Percentiles rank a stretch among this genome's conserved stretches.
These are phyloP conservation scores for Acaromyces ingoldii DNA, from an alignment of 1,284 basidiomycete genomes.

Conservation along the genomic window DNA sequence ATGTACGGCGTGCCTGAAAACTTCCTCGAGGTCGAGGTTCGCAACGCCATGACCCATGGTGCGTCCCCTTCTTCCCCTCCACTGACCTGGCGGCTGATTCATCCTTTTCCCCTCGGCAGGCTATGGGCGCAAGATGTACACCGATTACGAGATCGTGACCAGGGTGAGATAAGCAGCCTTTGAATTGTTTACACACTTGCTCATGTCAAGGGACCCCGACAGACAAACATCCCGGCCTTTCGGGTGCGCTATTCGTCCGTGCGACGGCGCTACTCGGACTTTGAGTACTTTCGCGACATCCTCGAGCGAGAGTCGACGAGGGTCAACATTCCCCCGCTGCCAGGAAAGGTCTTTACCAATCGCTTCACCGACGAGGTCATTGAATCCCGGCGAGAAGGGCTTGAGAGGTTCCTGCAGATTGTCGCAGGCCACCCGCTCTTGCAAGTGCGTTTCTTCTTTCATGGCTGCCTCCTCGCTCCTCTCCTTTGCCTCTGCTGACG, in stretches of 20 bases:
- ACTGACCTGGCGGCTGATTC: background rate
- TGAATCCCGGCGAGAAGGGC: constrained; percentile 80
- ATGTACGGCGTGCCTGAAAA: constrained; percentile 88
- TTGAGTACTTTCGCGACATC: constrained; percentile 97
- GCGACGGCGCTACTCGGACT: constrained; percentile 91
- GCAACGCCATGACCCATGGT: constrained; percentile 96
- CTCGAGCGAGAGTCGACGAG: constrained; percentile 93
- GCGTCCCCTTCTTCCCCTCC: constrained; percentile 37
- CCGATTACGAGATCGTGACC: constrained; percentile 97
- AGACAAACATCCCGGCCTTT: constrained; percentile 99
- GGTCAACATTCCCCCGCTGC: constrained; percentile 93
- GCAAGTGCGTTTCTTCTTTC: constrained; percentile 61
- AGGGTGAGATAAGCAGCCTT: constrained; percentile 60
- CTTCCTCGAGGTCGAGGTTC: constrained; percentile 95
- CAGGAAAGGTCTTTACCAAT: constrained; percentile 68
- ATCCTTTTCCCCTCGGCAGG: too few species aligned
- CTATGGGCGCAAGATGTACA: constrained; percentile 82
- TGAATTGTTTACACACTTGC: background rate
- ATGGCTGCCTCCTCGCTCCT: background rate
- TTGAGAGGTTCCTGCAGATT: constrained; percentile 90
- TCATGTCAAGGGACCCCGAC: background rate
- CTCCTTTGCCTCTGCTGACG: background rate
- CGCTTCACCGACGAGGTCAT: constrained; percentile 97
- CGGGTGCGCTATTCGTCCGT: constrained; percentile 92
- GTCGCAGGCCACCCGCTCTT: constrained; percentile 94